A percentile compares a stretch with the other conserved stretches of the same genome.
These are phyloP conservation scores for Geranomyces michiganensis DNA, from an alignment of 192 early-diverging fungal genomes.

Conservation along the genomic window DNA sequence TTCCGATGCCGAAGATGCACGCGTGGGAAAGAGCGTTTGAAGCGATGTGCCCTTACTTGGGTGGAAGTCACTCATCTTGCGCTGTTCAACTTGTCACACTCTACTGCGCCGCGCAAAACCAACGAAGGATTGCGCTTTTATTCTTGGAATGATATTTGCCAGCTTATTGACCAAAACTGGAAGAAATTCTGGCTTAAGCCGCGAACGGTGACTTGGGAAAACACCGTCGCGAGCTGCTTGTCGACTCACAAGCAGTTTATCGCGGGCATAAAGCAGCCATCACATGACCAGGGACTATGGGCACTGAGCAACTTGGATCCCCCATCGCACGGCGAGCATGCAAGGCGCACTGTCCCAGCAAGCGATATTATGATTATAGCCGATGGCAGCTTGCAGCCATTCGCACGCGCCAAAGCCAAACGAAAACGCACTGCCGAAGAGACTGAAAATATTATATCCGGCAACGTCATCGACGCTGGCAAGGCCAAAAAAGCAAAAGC, in stretches of 20 bases:
- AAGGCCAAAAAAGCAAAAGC: background rate
- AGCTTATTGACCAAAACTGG: conserved; percentile 72
- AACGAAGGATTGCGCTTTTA: conserved; percentile 33
- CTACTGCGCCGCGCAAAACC: conserved; percentile 37
- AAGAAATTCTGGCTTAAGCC: conserved; percentile 66
- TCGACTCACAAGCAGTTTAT: conserved; percentile 53
- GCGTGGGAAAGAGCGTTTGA: conserved; percentile 56
- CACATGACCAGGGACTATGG: conserved; percentile 32
- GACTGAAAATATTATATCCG: conserved; percentile 33
- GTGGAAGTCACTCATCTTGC: conserved; percentile 70
- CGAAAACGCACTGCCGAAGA: conserved; percentile 25
- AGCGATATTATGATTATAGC: conserved; percentile 29
- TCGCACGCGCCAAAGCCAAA: conserved; percentile 19
- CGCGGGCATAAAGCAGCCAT: conserved; percentile 39
- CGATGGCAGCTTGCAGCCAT: conserved; percentile 37
- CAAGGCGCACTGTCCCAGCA: conserved; percentile 11
- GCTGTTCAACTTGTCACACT: conserved; percentile 65
- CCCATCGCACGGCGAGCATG: conserved; percentile 11
- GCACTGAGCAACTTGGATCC: conserved; percentile 17
- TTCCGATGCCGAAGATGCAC: conserved; percentile 64
- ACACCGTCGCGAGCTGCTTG: conserved; percentile 60
- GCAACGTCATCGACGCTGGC: background rate
- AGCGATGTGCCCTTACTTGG: conserved; percentile 61
- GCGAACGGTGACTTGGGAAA: conserved; percentile 64
- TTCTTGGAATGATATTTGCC: conserved; percentile 58